A percentile compares a stretch with the other conserved stretches of the same genome.
phyloP scores from a whole-genome alignment of 1,284 basidiomycete species.

The Puccinia polysora region DNA sequence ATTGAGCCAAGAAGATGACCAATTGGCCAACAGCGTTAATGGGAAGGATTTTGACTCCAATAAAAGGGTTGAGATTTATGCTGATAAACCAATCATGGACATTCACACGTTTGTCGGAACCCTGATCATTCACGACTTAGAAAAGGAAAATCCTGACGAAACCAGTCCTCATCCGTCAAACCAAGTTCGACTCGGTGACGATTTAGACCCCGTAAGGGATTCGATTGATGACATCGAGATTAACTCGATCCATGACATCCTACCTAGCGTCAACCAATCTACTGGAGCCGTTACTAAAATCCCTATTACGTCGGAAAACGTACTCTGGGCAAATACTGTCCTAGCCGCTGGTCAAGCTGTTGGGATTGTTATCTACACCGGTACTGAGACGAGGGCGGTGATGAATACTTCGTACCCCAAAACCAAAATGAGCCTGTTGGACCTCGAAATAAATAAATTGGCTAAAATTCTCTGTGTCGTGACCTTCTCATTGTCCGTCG shows the following conservation, averaged over 20 bases:
- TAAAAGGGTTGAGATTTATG: constrained; percentile 55
- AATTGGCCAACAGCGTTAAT: neutral
- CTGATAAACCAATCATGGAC: constrained; percentile 91
- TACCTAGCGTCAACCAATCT: constrained; percentile 2
- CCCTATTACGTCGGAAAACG: constrained; percentile 84
- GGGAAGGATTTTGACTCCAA: neutral
- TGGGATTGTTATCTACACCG: constrained; percentile 90
- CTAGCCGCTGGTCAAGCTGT: constrained; percentile 89
- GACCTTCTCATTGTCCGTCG: constrained; percentile 83
- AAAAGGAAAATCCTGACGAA: constrained; percentile 54
- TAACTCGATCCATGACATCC: constrained; percentile 25
- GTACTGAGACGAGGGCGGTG: constrained; percentile 90
- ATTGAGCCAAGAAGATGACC: constrained; percentile 70
- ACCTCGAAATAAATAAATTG: constrained; percentile 89
- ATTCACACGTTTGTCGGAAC: constrained; percentile 94
- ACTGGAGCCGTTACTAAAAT: constrained; percentile 56
- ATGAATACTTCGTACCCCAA: constrained; percentile 98
- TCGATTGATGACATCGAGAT: constrained; percentile 43
- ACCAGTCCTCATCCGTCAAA: constrained; percentile 42
- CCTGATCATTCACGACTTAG: constrained; percentile 67
- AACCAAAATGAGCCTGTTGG: constrained; percentile 87
- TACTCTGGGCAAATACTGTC: constrained; percentile 96
- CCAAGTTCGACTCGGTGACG: constrained; percentile 12
- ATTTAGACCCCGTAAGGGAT: constrained; percentile 38
- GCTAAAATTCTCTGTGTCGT: constrained; percentile 96